Evolutionary conservation across 1,284 basidiomycete genomes (phyloP), one percentile per base, ranked within the genome.

Genomic region (Cutaneotrichosporon sp.): DNA sequence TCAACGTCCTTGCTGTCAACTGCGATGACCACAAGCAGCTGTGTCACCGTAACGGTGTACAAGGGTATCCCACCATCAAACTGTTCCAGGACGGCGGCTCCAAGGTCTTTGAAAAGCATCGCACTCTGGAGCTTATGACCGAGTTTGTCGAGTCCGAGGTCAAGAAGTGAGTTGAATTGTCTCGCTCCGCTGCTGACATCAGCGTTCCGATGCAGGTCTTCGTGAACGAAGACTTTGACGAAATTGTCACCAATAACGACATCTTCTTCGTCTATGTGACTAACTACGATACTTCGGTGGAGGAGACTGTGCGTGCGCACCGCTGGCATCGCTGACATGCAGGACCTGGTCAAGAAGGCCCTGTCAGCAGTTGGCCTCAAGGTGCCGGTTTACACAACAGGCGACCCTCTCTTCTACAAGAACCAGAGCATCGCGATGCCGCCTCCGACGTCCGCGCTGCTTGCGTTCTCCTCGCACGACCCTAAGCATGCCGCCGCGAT

Each of bases 1-100:
- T 91, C 32, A 86, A 81, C 44, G 76, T 97, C 10, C 89, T 84
- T 1, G 84, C 92, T 54, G 84, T 97, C 22, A 83, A 97, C 67
- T 97, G 91, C 64, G 91, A 93, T 19, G 82, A 79, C 0, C 76
- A 90, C 64, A 76, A 78, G 26, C 68, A 77, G 0, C 67, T 91
- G 3, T 96, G 92, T 71, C 75, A 77, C 33, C 65, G 74, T 7
- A 78, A 90, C 54, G 80, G 79, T 6, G 78, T 97, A 20, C 68
- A 79, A 31, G 88, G 87, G 4, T 97, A 86, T 72, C 91, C 92
- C 1, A 88, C 85, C 47, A 75, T 94, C 31, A 75, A 83, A 39
- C 85, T 86, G 24, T 41, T 49, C n/a, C 33, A 54, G 42, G 35
- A 20, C 37, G 46, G 32, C 35, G 44, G 42, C 10, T 22, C 12